Evolutionary conservation across 768 basidiomycete genomes (phyloP), one percentile per base, ranked within the genome.

Genomic region (Trametes sanguinea): DNA sequence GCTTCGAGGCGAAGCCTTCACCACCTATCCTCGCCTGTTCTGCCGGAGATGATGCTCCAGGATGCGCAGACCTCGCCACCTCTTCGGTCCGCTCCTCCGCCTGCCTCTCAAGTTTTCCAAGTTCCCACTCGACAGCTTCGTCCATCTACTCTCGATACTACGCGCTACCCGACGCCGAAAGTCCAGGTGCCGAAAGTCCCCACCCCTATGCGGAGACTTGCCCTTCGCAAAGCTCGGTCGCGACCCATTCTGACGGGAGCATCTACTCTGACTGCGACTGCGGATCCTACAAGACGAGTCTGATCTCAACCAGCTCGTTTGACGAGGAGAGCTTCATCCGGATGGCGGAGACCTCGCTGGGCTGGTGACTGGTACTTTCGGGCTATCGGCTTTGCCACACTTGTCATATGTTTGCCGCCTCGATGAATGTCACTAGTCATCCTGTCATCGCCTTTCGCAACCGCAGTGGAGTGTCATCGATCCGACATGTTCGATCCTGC

Each of bases 311-410:
- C 13, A 64, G 55, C 30, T 66, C 67, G 2, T 59, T 68, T 47
- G 56, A 67, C 57, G 69, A 70, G 45, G 65, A 63, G 11, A 68
- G 67, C 54, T 68, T 70, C 51, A 39, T 66, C 40, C 67, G 65
- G 27, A 67, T 70, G 57, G 67, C 69, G 6, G 59, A 63, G 45
- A n/a, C 14, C 7, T 43, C 50, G 13, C 56, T 68, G 16, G 67
- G 61, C 44, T 70, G 69, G 67, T 70, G 61, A 65, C 46, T 51
- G 30, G 22, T 22, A 32, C 48, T 22, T 13, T 4, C 17, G 44
- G 51, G 62, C n/a, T 27, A 16, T 48, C n/a, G 2, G 17, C 35
- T 13, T 29, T 37, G 14, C 8, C 29, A 10, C 46, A 50, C 30
- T 40, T 10, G n/a, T 11, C 17, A 22, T 43, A 16, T 44, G 51